phyloP scores from a whole-genome alignment of 2,329 filamentous ascomycete genomes.

The Diaporthe amygdali region DNA sequence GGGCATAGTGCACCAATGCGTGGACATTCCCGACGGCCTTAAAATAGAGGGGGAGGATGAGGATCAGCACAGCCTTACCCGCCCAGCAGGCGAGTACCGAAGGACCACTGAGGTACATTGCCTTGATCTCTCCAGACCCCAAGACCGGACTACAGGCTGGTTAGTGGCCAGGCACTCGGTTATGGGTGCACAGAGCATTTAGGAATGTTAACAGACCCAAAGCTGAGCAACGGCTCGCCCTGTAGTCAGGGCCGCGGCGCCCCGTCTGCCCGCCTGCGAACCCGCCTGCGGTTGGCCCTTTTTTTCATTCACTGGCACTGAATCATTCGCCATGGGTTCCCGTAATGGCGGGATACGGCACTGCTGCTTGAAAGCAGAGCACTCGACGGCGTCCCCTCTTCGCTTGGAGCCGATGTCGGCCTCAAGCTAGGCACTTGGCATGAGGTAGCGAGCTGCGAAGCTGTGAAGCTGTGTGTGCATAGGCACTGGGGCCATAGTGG shows the following conservation, averaged over 20 bases:
- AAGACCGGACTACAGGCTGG: background rate
- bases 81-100: constrained; percentile 10
- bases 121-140: background rate
- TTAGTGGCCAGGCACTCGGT: background rate
- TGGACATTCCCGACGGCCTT: background rate
- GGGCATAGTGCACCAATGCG: background rate
- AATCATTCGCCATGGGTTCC: background rate
- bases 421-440: background rate
- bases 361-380: background rate
- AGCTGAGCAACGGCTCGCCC: background rate
- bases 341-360: background rate
- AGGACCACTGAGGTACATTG: background rate
- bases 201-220: background rate
- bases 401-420: background rate
- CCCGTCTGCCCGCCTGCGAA: too few relatives aligned
- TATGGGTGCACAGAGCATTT: background rate
- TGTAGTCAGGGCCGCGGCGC: background rate
- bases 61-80: constrained; percentile 18
- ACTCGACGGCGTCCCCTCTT: background rate
- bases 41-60: constrained; percentile 19
- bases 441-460: too few relatives aligned
- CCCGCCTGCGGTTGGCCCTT: background rate
- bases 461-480: background rate
- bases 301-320: background rate
- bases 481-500: too few relatives aligned